Conservation (phyloP, 495 filamentous ascomycete species). For the Aspergillus sclerotioniger region DNA sequence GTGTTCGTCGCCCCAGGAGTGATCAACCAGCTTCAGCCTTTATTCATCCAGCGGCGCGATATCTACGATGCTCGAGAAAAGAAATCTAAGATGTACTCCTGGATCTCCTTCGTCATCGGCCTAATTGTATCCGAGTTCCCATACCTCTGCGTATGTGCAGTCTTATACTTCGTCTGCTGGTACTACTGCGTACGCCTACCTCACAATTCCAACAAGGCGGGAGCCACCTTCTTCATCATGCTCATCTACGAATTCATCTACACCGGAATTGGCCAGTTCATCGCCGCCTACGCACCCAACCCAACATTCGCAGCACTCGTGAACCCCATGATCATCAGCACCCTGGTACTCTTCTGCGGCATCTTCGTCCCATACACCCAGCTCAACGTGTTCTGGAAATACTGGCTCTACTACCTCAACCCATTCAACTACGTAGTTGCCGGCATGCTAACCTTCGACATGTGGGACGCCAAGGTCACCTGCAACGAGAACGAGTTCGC, state of each 20-base stretch:
- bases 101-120: slow-evolving; percentile 51
- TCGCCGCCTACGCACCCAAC: slow-evolving; percentile 57
- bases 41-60: slow-evolving; percentile 51
- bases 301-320: slow-evolving; percentile 54
- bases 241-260: slow-evolving; percentile 55
- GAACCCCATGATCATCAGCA: slow-evolving; percentile 55
- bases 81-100: slow-evolving; percentile 55
- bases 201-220: slow-evolving; percentile 42
- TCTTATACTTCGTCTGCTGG: slow-evolving; percentile 52
- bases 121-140: slow-evolving; percentile 53
- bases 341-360: slow-evolving; percentile 55
- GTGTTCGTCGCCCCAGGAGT: slow-evolving; percentile 50
- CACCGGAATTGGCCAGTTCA: slow-evolving; percentile 59
- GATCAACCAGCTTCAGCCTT: slow-evolving; percentile 51
- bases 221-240: slow-evolving; percentile 55
- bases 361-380: slow-evolving; percentile 36
- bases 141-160: slow-evolving; percentile 48
- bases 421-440: slow-evolving; percentile 65
- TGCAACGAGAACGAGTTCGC: slow-evolving; percentile 58
- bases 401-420: slow-evolving; percentile 72
- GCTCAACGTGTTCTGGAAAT: slow-evolving; percentile 58
- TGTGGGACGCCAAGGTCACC: slow-evolving; percentile 52
- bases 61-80: slow-evolving; percentile 54
- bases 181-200: slow-evolving; percentile 48
- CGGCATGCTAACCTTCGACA: slow-evolving; percentile 51